These are phyloP conservation scores for Vanrija sp. DNA, from an alignment of 1,284 basidiomycete species.

Conservation along the genomic window DNA sequence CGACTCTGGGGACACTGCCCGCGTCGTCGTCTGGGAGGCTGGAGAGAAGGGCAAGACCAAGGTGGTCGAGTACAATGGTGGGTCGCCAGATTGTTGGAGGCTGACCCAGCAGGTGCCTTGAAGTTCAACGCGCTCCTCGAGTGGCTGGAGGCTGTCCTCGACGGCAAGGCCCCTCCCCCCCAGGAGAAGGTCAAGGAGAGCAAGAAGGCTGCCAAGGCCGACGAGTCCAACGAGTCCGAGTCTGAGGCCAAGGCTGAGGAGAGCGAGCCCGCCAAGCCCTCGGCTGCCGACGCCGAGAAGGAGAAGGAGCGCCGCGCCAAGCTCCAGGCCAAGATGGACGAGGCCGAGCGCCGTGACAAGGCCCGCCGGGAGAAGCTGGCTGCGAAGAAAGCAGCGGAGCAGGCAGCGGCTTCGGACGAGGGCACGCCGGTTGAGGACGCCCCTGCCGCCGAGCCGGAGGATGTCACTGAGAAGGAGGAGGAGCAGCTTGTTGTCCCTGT, in stretches of 20 bases:
- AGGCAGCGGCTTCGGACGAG: not conserved
- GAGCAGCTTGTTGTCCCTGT: not conserved
- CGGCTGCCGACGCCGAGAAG: conserved; percentile 18
- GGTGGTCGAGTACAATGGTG: conserved; percentile 39
- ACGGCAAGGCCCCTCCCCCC: not conserved
- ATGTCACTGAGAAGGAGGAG: conserved; percentile 8
- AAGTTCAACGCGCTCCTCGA: conserved; percentile 48
- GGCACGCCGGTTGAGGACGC: conserved; percentile 12
- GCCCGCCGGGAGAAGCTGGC: conserved; percentile 32
- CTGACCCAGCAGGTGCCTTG: conserved; percentile 28
- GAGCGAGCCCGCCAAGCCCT: conserved; percentile 4
- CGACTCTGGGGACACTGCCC: conserved; percentile 32
- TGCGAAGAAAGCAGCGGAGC: conserved; percentile 15
- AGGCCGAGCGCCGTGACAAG: conserved; percentile 39
- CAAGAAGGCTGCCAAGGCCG: not conserved
- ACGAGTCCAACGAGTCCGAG: not conserved
- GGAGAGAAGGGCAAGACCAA: conserved; percentile 18
- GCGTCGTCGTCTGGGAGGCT: conserved; percentile 35
- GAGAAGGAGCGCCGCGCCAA: conserved; percentile 24
- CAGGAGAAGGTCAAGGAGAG: conserved; percentile 1
- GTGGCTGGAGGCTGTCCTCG: conserved; percentile 29
- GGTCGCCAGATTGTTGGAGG: not conserved
- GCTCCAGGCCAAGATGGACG: conserved; percentile 38
- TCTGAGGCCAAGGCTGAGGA: not conserved
- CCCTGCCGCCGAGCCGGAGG: conserved; percentile 9